Conservation (phyloP, 2,329 filamentous ascomycete species). For the Sclerotinia subarctica region DNA sequence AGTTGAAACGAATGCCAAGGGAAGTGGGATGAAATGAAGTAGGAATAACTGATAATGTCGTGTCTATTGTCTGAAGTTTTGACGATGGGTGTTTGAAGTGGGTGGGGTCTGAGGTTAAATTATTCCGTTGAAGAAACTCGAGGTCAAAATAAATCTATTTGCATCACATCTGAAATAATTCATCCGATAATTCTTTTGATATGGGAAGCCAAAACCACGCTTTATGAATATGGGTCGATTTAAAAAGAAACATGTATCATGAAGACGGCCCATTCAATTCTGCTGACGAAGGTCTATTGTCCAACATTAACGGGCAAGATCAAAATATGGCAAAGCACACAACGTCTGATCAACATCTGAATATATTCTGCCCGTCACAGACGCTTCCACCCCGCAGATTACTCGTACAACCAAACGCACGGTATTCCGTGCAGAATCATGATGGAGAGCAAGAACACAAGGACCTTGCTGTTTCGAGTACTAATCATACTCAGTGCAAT, state of each 20-base stretch:
- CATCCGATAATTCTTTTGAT: background rate
- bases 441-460: background rate
- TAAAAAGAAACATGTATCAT: background rate
- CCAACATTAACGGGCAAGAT: background rate
- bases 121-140: background rate
- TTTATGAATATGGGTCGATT: background rate
- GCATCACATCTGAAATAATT: background rate
- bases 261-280: background rate
- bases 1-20: slow-evolving; percentile 4
- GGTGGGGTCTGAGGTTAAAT: background rate
- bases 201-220: background rate
- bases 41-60: background rate
- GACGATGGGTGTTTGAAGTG: slow-evolving; percentile 12
- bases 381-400: background rate
- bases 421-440: background rate
- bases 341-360: background rate
- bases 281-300: background rate
- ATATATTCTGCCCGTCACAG: too few species aligned
- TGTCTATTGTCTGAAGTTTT: slow-evolving; percentile 14
- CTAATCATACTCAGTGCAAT: slow-evolving; percentile 48
- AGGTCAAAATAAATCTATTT: background rate
- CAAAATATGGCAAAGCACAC: background rate
- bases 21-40: background rate
- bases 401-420: too few species aligned
- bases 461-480: background rate